Evolutionary conservation across 1,139 yeast species (phyloP).

Genomic region (Kodamaea anthophila): DNA sequence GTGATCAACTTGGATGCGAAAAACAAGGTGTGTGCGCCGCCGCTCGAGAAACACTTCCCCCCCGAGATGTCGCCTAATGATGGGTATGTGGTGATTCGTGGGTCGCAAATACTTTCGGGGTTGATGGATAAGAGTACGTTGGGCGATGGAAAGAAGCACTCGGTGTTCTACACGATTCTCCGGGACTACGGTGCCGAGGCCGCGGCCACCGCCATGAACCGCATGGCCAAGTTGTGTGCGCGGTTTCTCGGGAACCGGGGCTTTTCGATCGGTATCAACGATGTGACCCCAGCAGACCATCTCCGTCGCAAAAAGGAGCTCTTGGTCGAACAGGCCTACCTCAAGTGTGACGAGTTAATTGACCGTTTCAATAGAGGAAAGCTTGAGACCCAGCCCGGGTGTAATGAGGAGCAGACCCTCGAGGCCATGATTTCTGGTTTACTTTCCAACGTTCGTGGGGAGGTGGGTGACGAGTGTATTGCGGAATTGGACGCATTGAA

Average conservation of each 20-base stretch:
- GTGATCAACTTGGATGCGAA: conserved; percentile 90
- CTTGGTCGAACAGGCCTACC: conserved; percentile 87
- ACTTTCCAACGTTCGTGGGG: conserved; percentile 94
- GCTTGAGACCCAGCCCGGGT: conserved; percentile 97
- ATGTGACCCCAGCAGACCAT: conserved; percentile 88
- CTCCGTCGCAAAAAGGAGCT: conserved; percentile 75
- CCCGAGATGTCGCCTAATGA: conserved; percentile 97
- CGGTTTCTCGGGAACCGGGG: conserved; percentile 92
- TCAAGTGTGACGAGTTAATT: conserved; percentile 88
- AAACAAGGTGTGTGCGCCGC: conserved; percentile 81
- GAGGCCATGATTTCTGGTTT: conserved; percentile 97
- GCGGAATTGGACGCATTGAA: conserved; percentile 82
- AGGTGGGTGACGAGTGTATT: conserved; percentile 97
- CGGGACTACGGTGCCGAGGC: conserved; percentile 94
- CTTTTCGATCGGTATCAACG: conserved; percentile 94
- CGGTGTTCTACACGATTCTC: conserved; percentile 89
- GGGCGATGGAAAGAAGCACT: conserved; percentile 97
- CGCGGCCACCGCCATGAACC: conserved; percentile 94
- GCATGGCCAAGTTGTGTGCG: conserved; percentile 98
- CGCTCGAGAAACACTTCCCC: conserved; percentile 51
- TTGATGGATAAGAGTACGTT: conserved; percentile 94
- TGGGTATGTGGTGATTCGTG: conserved; percentile 86
- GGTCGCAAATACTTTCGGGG: conserved; percentile 84
- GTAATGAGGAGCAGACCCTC: conserved; percentile 95
- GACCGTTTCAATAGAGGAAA: conserved; percentile 75